Evolutionary conservation across 805 yeast species (phyloP).

Genomic region (Wickerhamiella kurtzmanii): DNA sequence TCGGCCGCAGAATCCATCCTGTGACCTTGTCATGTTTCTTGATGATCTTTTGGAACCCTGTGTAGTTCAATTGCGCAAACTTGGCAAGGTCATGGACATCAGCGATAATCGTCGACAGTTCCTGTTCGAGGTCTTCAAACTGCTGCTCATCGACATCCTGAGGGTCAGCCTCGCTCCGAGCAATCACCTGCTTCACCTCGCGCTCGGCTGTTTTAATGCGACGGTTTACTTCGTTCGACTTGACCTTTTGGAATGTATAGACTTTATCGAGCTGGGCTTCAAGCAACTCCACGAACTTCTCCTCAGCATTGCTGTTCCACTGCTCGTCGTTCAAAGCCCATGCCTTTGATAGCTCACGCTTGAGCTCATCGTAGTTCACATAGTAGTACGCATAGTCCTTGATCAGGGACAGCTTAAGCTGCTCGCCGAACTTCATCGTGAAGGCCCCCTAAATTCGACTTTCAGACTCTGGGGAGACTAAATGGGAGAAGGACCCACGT

Average conservation of each 20-base stretch:
- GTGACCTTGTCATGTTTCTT: slow-evolving; percentile 94
- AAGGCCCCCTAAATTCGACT: too few relatives aligned
- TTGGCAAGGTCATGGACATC: slow-evolving; percentile 96
- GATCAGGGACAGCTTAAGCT: slow-evolving; percentile 74
- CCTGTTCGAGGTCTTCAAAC: slow-evolving; percentile 62
- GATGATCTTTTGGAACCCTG: slow-evolving; percentile 92
- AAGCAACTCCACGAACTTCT: slow-evolving; percentile 56
- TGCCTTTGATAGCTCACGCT: slow-evolving; percentile 62
- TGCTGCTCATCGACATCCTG: slow-evolving; percentile 42
- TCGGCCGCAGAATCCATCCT: slow-evolving; percentile 66
- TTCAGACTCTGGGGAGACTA: not conserved
- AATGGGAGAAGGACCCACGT: not conserved
- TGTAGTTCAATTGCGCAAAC: slow-evolving; percentile 83
- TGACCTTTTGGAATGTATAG: slow-evolving; percentile 77
- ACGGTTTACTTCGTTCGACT: slow-evolving; percentile 71
- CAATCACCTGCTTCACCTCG: slow-evolving; percentile 51
- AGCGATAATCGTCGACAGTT: slow-evolving; percentile 76
- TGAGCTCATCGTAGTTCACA: slow-evolving; percentile 81
- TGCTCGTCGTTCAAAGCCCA: slow-evolving; percentile 36
- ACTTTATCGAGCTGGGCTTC: slow-evolving; percentile 88
- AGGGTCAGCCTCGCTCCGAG: slow-evolving; percentile 28
- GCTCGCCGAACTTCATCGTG: slow-evolving; percentile 90
- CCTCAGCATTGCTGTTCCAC: slow-evolving; percentile 76
- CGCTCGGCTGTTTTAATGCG: slow-evolving; percentile 72
- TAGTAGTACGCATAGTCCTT: slow-evolving; percentile 85